These are phyloP conservation scores for Anthostomella pinea DNA, from an alignment of 2,329 filamentous ascomycete genomes.

Conservation along the genomic window DNA sequence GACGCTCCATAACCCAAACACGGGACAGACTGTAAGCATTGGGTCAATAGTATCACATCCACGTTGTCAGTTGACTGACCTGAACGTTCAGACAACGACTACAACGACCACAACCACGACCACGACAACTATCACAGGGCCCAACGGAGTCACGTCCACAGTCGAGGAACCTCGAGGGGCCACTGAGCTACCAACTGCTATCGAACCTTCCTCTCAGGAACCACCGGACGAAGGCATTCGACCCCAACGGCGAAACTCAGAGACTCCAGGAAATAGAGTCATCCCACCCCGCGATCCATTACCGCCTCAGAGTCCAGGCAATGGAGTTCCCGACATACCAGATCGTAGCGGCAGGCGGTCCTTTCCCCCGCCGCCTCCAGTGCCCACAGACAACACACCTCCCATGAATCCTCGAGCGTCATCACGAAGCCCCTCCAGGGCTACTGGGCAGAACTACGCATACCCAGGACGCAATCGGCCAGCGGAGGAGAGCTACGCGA, in stretches of 20 bases:
- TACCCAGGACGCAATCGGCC: not conserved
- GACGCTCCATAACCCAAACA: not conserved
- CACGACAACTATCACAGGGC: not conserved
- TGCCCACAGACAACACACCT: not conserved
- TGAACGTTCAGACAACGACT: not conserved
- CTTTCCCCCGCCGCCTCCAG: too few species aligned
- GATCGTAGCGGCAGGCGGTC: not conserved
- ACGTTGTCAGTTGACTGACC: not conserved
- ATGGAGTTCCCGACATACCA: not conserved
- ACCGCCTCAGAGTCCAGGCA: too few species aligned
- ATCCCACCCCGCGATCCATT: conserved; percentile 1
- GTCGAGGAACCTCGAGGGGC: not conserved
- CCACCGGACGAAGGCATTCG: not conserved
- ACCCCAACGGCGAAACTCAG: not conserved
- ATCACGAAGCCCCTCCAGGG: not conserved
- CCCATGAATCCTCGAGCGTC: not conserved
- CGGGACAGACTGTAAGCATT: not conserved
- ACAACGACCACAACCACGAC: conserved; percentile 1
- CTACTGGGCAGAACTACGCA: too few species aligned
- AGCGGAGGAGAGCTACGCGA: not conserved
- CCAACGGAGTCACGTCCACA: not conserved
- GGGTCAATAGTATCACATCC: not conserved
- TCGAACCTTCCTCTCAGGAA: not conserved
- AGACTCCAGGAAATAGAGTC: not conserved
- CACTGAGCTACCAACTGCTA: not conserved